phyloP scores from a whole-genome alignment of 306 rosid species.

The Sechiopsis laciniata region DNA sequence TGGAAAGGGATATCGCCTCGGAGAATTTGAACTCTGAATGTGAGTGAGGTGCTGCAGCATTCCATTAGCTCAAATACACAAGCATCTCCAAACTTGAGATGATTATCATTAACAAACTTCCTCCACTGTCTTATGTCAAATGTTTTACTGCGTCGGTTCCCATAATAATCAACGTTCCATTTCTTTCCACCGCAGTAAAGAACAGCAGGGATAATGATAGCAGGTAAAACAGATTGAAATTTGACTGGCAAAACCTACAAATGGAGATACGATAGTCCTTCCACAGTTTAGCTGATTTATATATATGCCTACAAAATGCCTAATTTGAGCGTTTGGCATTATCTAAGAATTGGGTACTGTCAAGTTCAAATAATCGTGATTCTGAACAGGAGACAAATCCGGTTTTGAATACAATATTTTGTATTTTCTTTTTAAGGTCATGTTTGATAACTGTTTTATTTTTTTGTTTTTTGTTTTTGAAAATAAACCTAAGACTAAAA shows the following conservation, averaged over 20 bases:
- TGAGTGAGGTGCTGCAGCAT: constrained; percentile 21
- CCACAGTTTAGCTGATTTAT: too few species aligned
- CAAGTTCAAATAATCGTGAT: background rate
- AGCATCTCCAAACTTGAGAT: constrained; percentile 50
- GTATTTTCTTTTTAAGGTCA: too few species aligned
- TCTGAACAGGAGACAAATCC: too few species aligned
- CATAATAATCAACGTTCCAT: constrained; percentile 38
- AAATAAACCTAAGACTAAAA: too few species aligned
- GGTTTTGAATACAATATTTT: too few species aligned
- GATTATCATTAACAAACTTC: constrained; percentile 37
- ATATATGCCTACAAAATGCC: background rate
- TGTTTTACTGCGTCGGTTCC: background rate
- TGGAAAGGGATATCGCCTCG: constrained; percentile 53
- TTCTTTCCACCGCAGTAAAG: constrained; percentile 32
- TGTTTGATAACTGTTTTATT: too few species aligned
- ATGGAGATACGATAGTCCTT: constrained; percentile 19
- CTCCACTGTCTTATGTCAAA: constrained; percentile 33
- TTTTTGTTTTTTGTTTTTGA: too few species aligned
- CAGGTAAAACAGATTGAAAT: constrained; percentile 31
- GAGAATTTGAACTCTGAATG: constrained; percentile 54
- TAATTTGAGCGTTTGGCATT: background rate
- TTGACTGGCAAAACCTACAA: constrained; percentile 19
- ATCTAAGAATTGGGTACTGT: background rate
- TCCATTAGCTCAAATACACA: constrained; percentile 52
- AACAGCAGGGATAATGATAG: constrained; percentile 23